Evolutionary conservation across 208 protist species (phyloP).

Genomic region (Borovskyia barvae): DNA sequence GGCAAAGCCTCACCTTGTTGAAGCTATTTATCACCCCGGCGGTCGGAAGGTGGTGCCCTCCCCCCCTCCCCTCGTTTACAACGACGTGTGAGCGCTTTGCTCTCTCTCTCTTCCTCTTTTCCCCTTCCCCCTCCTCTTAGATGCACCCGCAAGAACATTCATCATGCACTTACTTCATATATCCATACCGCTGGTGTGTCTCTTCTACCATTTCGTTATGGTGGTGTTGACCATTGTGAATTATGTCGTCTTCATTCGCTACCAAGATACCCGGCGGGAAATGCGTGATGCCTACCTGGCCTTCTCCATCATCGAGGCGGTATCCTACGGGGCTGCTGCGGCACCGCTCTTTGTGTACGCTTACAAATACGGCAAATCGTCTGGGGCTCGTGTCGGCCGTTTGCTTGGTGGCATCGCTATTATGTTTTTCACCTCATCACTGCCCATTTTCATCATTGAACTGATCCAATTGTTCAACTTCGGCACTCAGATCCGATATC

Average conservation of each 20-base stretch:
- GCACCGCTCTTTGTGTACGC: constrained; percentile 76
- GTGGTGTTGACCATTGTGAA: constrained; percentile 49
- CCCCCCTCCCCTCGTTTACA: too few relatives aligned
- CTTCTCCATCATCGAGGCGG: constrained; percentile 57
- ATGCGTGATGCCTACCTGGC: constrained; percentile 41
- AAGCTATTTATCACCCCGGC: too few relatives aligned
- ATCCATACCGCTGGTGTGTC: constrained; percentile 57
- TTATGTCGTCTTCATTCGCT: constrained; percentile 43
- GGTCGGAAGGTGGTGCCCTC: too few relatives aligned
- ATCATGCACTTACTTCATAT: constrained; percentile 55
- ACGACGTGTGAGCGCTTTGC: too few relatives aligned
- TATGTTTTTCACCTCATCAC: constrained; percentile 62
- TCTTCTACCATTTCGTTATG: constrained; percentile 65
- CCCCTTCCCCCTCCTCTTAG: too few relatives aligned
- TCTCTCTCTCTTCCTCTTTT: too few relatives aligned
- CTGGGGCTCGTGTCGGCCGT: constrained; percentile 18
- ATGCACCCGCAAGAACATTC: too few relatives aligned
- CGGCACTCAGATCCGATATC: constrained; percentile 14
- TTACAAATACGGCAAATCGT: constrained; percentile 78
- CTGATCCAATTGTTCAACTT: constrained; percentile 30
- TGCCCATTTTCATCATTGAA: constrained; percentile 64
- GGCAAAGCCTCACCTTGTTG: too few relatives aligned
- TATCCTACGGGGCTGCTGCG: constrained; percentile 34
- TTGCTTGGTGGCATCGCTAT: constrained; percentile 47
- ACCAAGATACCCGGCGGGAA: neutral